A percentile compares a stretch with the other conserved stretches of the same genome.
Evolutionary conservation across 2,329 filamentous ascomycete genomes (phyloP).

Genomic region (Endoconidiophora laricicola): DNA sequence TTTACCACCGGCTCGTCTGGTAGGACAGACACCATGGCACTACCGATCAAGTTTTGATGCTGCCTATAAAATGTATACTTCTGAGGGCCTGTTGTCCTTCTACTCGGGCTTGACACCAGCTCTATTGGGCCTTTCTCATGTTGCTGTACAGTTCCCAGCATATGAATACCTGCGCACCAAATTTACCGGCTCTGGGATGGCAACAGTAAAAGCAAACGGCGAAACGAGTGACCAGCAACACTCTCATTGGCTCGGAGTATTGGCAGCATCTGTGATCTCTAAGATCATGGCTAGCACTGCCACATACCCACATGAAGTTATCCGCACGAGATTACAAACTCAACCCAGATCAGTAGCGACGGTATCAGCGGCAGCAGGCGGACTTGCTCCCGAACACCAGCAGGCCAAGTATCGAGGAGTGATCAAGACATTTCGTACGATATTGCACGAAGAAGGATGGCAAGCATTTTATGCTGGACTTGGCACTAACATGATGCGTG

Average conservation of each 20-base stretch:
- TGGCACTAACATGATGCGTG: constrained; percentile 93
- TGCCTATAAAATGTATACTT: constrained; percentile 85
- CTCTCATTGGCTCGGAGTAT: constrained; percentile 62
- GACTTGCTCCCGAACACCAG: constrained; percentile 17
- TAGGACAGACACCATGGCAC: constrained; percentile 62
- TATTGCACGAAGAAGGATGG: constrained; percentile 85
- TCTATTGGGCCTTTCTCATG: constrained; percentile 78
- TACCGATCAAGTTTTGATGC: constrained; percentile 83
- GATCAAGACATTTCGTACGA: constrained; percentile 65
- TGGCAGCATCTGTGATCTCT: constrained; percentile 78
- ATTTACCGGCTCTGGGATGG: constrained; percentile 84
- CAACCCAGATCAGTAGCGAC: constrained; percentile 55
- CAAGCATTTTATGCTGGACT: constrained; percentile 92
- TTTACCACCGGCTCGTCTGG: constrained; percentile 35
- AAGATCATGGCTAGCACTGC: constrained; percentile 89
- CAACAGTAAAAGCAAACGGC: constrained; percentile 38
- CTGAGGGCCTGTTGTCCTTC: constrained; percentile 76
- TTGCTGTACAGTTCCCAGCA: constrained; percentile 90
- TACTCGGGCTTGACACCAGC: constrained; percentile 91
- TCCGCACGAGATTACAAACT: constrained; percentile 84
- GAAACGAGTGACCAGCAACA: constrained; percentile 18
- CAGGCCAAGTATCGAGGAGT: constrained; percentile 56
- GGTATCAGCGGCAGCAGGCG: constrained; percentile 28
- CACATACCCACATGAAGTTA: constrained; percentile 93
- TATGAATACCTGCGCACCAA: constrained; percentile 86